Evolutionary conservation across 495 filamentous ascomycete species (phyloP), one percentile per base, ranked within the genome.

Genomic region (Tuber magnatum): DNA sequence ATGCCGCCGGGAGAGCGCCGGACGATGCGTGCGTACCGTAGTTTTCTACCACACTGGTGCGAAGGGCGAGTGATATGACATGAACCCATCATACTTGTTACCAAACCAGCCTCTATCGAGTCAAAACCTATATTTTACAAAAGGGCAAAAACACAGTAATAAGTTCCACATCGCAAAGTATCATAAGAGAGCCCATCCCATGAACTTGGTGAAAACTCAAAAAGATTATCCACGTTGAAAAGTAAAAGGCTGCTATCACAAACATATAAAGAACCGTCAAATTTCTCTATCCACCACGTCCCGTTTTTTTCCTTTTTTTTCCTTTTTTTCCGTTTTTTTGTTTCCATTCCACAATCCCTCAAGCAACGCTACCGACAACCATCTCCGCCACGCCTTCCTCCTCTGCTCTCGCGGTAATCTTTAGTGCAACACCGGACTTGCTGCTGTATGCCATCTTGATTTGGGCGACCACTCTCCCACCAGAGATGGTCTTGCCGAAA

Each of bases 361-460:
- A 97, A 84, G 92, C 90, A 82, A 98, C 91, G 80, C 91, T 93
- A 74, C 88, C 93, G 82, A 97, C 88, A 74, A 98, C 88, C 81
- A 94, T 86, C 72, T 89, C 87, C 69, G 94, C 94, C 77, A 99
- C 90, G 71, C 93, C 92, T 82, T 94, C 93, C 85, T 98, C 95
- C 83, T 99, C 96, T 78, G 90, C 90, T 80, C 95, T 88, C 73
- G 93, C 92, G 51, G 91, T 92, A 76, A 97, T 92, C 88, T 98
- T 97, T 76, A 93, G 93, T 46, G 95, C 97, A 35, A 98, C 93
- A 35, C 95, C 95, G 48, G 89, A 91, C 87, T 97, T 97, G 78
- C 90, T 89, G 70, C 92, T 94, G 85, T 89, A 97, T 7, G 94
- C 95, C 95, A 99, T 97, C 85, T 93, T 89, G 78, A 98, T 88